Evolutionary conservation across 2,329 filamentous ascomycete genomes (phyloP).

Genomic region (Verruconis gallopava): DNA sequence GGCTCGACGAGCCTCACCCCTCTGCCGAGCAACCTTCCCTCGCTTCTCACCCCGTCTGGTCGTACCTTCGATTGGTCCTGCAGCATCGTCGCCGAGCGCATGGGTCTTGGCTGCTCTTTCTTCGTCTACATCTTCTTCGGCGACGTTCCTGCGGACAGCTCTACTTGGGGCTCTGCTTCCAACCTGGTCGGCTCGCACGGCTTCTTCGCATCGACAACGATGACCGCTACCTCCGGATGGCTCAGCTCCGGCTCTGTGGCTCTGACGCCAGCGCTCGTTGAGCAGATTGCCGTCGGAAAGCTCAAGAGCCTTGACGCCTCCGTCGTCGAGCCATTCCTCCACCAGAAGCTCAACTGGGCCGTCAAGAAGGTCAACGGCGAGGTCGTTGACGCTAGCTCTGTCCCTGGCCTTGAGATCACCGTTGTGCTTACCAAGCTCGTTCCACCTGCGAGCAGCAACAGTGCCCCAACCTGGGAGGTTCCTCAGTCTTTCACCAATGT

Average conservation of each 20-base stretch:
- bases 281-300: background rate
- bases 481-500: background rate
- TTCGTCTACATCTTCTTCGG: slow-evolving; percentile 4
- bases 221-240: background rate
- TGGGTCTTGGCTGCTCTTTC: slow-evolving; percentile 1
- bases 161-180: background rate
- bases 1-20: background rate
- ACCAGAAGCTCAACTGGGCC: background rate
- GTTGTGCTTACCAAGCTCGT: background rate
- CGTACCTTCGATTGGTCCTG: background rate
- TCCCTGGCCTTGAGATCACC: background rate
- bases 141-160: background rate
- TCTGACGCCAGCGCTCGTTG: background rate
- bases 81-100: slow-evolving; percentile 1
- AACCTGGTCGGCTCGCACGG: background rate
- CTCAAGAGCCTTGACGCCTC: background rate
- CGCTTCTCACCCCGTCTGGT: background rate
- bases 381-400: background rate
- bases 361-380: background rate
- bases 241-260: background rate
- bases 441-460: background rate
- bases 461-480: background rate
- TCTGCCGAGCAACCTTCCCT: background rate
- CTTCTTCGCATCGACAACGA: background rate
- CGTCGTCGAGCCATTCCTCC: slow-evolving; percentile 1